phyloP scores from a whole-genome alignment of 768 basidiomycete species.

The Tylopilus sp. region DNA sequence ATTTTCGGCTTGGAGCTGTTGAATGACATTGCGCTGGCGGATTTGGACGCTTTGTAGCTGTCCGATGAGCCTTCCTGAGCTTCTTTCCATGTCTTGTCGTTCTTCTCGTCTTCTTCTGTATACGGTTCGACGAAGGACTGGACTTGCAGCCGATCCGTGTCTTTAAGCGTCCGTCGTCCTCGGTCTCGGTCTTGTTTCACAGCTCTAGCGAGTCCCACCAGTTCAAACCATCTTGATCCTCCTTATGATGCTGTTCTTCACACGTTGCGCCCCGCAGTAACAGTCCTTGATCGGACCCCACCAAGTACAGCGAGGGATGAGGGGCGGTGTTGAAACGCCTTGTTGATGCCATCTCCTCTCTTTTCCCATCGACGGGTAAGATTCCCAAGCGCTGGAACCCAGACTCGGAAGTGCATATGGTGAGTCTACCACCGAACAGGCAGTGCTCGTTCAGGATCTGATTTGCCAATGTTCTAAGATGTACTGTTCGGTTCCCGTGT shows the following conservation, averaged over 20 bases:
- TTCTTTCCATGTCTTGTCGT: conserved; percentile 2
- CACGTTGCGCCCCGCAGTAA: background rate
- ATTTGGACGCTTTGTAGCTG: conserved; percentile 23
- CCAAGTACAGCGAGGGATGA: no score
- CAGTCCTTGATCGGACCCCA: no score
- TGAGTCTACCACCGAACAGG: no score
- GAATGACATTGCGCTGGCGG: conserved; percentile 25
- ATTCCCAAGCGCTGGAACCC: no score
- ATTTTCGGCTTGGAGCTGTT: conserved; percentile 27
- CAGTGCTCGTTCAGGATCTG: no score
- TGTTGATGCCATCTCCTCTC: no score
- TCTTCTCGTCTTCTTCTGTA: background rate
- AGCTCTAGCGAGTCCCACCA: background rate
- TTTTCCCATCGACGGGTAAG: no score
- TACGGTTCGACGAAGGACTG: background rate
- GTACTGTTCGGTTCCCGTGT: no score
- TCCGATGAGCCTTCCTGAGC: conserved; percentile 18
- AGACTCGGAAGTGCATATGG: no score
- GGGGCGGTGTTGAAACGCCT: background rate
- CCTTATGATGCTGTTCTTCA: background rate
- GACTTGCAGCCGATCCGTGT: background rate
- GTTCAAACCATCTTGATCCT: background rate
- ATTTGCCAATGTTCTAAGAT: no score
- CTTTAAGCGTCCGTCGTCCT: background rate
- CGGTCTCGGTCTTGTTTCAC: background rate